A percentile compares a stretch with the other conserved stretches of the same genome.
phyloP scores from a whole-genome alignment of 225 moss, liverwort and hornwort species.

The Takakia lepidozioides region DNA sequence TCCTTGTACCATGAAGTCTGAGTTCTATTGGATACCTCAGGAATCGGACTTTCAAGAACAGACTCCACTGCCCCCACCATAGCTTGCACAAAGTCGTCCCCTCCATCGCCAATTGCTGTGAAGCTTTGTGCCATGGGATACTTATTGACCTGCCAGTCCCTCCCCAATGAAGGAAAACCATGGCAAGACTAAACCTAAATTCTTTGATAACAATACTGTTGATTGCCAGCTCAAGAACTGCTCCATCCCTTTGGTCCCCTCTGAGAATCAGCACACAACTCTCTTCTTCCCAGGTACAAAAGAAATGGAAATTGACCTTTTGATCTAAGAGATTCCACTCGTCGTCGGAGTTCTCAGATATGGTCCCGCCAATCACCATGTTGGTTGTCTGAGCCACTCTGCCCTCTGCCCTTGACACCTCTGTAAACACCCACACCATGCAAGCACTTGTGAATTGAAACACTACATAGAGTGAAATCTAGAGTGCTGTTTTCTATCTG shows the following conservation, averaged over 20 bases:
- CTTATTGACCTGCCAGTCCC: slow-evolving; percentile 30
- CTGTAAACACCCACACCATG: background rate
- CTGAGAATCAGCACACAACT: no score
- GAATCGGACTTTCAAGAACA: slow-evolving; percentile 17
- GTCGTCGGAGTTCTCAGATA: slow-evolving; percentile 21
- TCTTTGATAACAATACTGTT: no score
- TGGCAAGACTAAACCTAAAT: no score
- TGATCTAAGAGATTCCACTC: slow-evolving; percentile 52
- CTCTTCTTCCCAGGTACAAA: no score
- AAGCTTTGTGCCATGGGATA: slow-evolving; percentile 52
- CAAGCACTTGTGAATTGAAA: background rate
- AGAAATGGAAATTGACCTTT: slow-evolving; percentile 15
- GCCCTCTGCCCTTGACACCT: slow-evolving; percentile 59
- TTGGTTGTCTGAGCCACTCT: slow-evolving; percentile 54
- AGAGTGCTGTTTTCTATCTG: background rate
- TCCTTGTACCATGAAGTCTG: no score
- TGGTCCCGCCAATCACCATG: slow-evolving; percentile 49
- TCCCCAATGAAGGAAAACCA: no score
- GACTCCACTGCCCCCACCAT: slow-evolving; percentile 61
- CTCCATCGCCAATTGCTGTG: slow-evolving; percentile 51
- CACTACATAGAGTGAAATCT: background rate
- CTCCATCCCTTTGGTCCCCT: no score
- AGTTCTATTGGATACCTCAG: no score
- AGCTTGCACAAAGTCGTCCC: slow-evolving; percentile 54
- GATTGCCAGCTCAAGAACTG: no score